phyloP scores from a whole-genome alignment of 2,329 filamentous ascomycete genomes.

The Fusarium tupiense region DNA sequence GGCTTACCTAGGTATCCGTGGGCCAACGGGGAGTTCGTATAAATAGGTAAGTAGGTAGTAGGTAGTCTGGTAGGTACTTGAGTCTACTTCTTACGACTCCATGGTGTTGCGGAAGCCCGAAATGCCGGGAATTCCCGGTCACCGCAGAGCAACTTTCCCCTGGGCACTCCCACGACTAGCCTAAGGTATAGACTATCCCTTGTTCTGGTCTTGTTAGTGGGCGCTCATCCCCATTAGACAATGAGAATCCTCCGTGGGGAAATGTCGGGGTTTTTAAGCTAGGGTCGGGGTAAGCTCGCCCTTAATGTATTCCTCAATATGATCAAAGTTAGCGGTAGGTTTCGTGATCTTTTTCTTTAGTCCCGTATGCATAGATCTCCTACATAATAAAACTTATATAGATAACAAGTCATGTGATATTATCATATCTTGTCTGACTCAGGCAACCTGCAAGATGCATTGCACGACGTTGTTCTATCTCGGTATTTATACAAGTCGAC shows the following conservation, averaged over 20 bases:
- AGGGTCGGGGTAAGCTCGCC: conserved; percentile 26
- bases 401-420: not conserved
- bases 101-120: not conserved
- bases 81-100: not conserved
- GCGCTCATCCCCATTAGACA: conserved; percentile 1
- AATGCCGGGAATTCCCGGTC: conserved; percentile 29
- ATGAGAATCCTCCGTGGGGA: conserved; percentile 29
- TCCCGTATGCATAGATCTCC: conserved; percentile 4
- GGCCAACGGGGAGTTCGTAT: conserved; percentile 2
- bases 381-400: not conserved
- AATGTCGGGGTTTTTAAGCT: conserved; percentile 35
- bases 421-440: not conserved
- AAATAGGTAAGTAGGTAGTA: not conserved
- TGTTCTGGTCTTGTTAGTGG: conserved; percentile 9
- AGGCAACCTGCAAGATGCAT: conserved; percentile 10
- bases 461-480: not conserved
- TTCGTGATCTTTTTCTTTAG: conserved; percentile 3
- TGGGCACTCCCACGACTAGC: conserved; percentile 14
- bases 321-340: not conserved
- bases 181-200: conserved; percentile 1
- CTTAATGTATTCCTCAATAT: conserved; percentile 2
- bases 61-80: not conserved
- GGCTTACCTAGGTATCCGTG: not conserved
- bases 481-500: not conserved
- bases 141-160: conserved; percentile 2